Evolutionary conservation across 2,329 filamentous ascomycete genomes (phyloP).

Genomic region (Ophiosphaerella herpotricha): DNA sequence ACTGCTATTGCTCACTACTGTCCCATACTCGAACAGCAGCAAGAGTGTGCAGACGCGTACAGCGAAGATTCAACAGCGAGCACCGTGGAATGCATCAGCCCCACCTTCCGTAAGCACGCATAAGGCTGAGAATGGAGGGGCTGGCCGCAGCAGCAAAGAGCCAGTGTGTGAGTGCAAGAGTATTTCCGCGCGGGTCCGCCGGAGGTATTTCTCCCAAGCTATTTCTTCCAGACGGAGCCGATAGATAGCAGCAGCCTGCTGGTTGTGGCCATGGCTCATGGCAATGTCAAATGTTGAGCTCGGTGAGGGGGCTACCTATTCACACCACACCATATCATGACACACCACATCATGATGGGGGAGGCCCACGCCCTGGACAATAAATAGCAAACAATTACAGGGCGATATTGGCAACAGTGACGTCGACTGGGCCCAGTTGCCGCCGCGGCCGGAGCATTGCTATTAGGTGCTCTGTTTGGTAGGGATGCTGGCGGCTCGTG

Average conservation of each 20-base stretch:
- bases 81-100: slow-evolving; percentile 11
- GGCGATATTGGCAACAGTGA: slow-evolving; percentile 19
- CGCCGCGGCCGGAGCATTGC: slow-evolving; percentile 37
- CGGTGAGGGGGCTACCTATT: not conserved
- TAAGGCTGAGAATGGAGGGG: slow-evolving; percentile 16
- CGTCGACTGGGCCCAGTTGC: slow-evolving; percentile 19
- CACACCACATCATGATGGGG: not conserved
- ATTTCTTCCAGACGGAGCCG: not conserved
- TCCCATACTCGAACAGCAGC: too few relatives aligned
- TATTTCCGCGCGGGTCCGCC: slow-evolving; percentile 16
- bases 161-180: not conserved
- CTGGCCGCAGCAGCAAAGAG: not conserved
- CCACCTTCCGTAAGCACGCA: slow-evolving; percentile 20
- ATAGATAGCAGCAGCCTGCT: too few relatives aligned
- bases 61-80: too few relatives aligned
- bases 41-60: too few relatives aligned
- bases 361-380: slow-evolving; percentile 9
- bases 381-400: slow-evolving; percentile 12
- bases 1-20: too few relatives aligned
- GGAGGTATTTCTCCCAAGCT: slow-evolving; percentile 1
- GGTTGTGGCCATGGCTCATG: too few relatives aligned
- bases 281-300: not conserved
- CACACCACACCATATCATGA: not conserved
- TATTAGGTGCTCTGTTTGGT: slow-evolving; percentile 22
- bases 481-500: slow-evolving; percentile 28